Base-by-base conservation (phyloP, 768 basidiomycete species). In the Sporobolomyces roseus region DNA sequence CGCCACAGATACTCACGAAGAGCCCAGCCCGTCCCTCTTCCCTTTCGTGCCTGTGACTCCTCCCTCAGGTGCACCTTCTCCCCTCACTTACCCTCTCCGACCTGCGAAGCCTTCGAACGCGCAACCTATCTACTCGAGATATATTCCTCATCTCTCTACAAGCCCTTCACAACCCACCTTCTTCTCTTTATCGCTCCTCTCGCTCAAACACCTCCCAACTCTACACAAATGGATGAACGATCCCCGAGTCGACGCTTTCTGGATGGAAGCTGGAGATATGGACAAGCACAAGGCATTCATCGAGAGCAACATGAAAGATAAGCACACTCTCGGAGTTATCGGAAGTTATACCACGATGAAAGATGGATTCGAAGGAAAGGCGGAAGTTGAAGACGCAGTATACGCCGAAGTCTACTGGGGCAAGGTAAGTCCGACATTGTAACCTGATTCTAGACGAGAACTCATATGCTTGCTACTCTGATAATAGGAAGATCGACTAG, bases 401-500 rank as follows among this genome's bases (percentile, higher is more conserved):
- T 73, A 73, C 25, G 53, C 63, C 29, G 72, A 73, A 50, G 35
- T 73, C n/a, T 73, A 69, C 58, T 73, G 72, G 72, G 68, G 61
- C 55, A 73, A 70, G 63, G 68, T 69, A 55, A 35, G 68, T 56
- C 12, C 21, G 6, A 50, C 27, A 23, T 10, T 27, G 8, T 21
- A 12, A 46, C 45, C 23, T 46, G 7, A 41, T 41, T 41, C 13
- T 27, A n/a, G n/a, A n/a, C n/a, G n/a, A n/a, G n/a, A 14, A 9
- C 38, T 46, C 19, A 29, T 52, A 3, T 7, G 3, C 12, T 23
- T 14, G 21, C 13, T 9, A 23, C 48, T 4, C n/a, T 2, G 0
- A n/a, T 27, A 7, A 46, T 55, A 69, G 64, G 71, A 72, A 51
- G 71, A 72, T 38, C 66, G 71, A 21, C 55, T 72, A 14, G 71